Percentiles rank a stretch among this genome's conserved stretches.
phyloP scores from a whole-genome alignment of 306 rosid genomes.

The Cucurbita argyrosperma region DNA sequence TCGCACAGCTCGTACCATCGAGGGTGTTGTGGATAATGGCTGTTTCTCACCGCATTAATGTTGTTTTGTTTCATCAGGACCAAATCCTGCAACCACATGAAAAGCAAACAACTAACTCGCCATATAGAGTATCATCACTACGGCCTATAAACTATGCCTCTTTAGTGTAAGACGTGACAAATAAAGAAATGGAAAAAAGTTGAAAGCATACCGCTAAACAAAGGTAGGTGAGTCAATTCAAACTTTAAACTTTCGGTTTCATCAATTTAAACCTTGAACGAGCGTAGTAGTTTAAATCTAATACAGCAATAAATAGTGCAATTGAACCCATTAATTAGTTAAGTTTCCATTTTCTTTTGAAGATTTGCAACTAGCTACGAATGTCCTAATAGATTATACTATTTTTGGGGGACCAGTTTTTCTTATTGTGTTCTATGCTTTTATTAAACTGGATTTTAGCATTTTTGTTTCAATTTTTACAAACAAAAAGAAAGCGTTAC shows the following conservation, averaged over 20 bases:
- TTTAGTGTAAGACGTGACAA: background rate
- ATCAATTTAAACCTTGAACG: background rate
- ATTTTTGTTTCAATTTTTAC: background rate
- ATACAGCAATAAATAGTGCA: background rate
- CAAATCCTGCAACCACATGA: constrained; percentile 50
- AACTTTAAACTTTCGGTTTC: background rate
- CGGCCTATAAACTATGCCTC: background rate
- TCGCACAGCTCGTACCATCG: constrained; percentile 96
- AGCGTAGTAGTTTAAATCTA: background rate
- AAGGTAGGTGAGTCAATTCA: background rate
- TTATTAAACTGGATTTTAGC: too few species aligned
- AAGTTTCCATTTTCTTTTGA: background rate
- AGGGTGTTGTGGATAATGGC: constrained; percentile 97
- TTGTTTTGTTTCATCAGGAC: constrained; percentile 82
- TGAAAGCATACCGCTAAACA: background rate
- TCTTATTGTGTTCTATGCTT: background rate
- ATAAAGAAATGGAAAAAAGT: background rate
- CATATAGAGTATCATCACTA: background rate
- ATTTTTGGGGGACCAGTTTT: background rate
- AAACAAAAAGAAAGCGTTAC: constrained; percentile 17
- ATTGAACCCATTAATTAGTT: background rate
- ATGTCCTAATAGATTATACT: background rate
- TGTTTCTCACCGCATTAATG: constrained; percentile 89
- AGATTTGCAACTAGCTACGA: background rate
- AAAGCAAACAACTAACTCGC: background rate